Evolutionary conservation across 768 basidiomycete species (phyloP), one percentile per base, ranked within the genome.

Genomic region (Leccinellum luteum): DNA sequence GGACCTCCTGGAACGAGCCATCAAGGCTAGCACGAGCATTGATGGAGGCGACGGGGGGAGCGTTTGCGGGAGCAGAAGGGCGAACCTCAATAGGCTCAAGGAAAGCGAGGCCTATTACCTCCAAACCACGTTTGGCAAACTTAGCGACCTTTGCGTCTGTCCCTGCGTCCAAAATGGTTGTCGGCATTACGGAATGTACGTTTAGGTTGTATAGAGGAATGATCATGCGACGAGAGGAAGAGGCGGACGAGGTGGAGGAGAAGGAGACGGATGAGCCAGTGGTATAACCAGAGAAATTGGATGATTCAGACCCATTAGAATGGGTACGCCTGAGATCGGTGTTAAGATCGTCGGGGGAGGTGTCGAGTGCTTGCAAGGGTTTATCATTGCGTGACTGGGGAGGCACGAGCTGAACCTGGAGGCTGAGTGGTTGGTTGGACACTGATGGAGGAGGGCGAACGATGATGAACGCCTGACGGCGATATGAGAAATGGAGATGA

Each of bases 381-480:
- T 72, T 74, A 17, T 76, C 75, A 60, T 68, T 25, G 71, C 78
- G 57, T 76, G 83, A 53, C 74, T 74, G 61, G 74, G 80, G 43
- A 6, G 91, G 90, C 1, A 96, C 88, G 43, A 97, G 86, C 71
- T 97, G 94, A 12, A 97, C 86, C 65, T 97, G 94, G 1, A 96
- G 79, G 69, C 95, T 94, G 45, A 95, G 78, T 1, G 93, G 89
- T 62, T 95, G 92, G 60, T 89, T 90, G n/a, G 83, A 79, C 64
- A 86, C 85, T 6, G 90, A 84, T 1, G 92, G 92, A 3, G 93
- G 93, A 5, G 94, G 94, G 51, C 91, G 85, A 55, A 96, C 94
- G 67, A 96, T 85, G 56, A 95, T 90, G 75, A 94, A 93, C 0
- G 89, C 91, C 93, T 95, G 68, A 4, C 25, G 50, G 52, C 30